A percentile compares a stretch with the other conserved stretches of the same genome.
phyloP scores from a whole-genome alignment of 2,329 filamentous ascomycete species.

The Colletotrichum graminicola region DNA sequence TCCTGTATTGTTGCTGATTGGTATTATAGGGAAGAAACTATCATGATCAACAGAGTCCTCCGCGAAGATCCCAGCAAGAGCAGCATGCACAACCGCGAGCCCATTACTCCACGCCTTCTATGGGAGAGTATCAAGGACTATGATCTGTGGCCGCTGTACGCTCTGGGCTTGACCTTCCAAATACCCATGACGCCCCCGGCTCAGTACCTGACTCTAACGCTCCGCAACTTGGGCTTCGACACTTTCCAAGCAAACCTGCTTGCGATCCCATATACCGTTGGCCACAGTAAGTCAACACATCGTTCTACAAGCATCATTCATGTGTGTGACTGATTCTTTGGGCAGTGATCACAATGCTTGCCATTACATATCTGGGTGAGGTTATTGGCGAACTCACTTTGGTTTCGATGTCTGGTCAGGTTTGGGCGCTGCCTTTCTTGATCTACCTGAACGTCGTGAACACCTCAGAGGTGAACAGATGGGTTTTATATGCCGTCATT shows the following conservation, averaged over 20 bases:
- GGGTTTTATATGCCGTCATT: slow-evolving; percentile 53
- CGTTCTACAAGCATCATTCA: too few relatives aligned
- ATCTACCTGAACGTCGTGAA: slow-evolving; percentile 59
- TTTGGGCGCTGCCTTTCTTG: slow-evolving; percentile 73
- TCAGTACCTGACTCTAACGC: slow-evolving; percentile 70
- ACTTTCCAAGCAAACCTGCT: slow-evolving; percentile 74
- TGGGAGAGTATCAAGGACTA: slow-evolving; percentile 67
- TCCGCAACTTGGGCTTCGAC: slow-evolving; percentile 68
- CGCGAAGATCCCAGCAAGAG: slow-evolving; percentile 72
- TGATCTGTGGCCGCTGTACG: slow-evolving; percentile 61
- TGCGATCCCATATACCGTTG: slow-evolving; percentile 65
- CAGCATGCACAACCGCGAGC: slow-evolving; percentile 71
- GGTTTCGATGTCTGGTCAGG: slow-evolving; percentile 59
- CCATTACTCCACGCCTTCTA: slow-evolving; percentile 62
- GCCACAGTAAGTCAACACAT: slow-evolving; percentile 45
- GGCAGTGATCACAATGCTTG: slow-evolving; percentile 57
- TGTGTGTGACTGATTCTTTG: slow-evolving; percentile 27
- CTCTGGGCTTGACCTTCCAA: slow-evolving; percentile 65
- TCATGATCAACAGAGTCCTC: slow-evolving; percentile 69
- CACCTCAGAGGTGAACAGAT: slow-evolving; percentile 47
- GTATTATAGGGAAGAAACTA: slow-evolving; percentile 62
- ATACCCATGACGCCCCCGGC: slow-evolving; percentile 63
- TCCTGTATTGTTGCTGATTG: background rate
- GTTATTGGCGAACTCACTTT: slow-evolving; percentile 63
- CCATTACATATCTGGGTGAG: slow-evolving; percentile 59